Conservation (phyloP, 2,329 filamentous ascomycete species). For the Colletotrichum sp. region DNA sequence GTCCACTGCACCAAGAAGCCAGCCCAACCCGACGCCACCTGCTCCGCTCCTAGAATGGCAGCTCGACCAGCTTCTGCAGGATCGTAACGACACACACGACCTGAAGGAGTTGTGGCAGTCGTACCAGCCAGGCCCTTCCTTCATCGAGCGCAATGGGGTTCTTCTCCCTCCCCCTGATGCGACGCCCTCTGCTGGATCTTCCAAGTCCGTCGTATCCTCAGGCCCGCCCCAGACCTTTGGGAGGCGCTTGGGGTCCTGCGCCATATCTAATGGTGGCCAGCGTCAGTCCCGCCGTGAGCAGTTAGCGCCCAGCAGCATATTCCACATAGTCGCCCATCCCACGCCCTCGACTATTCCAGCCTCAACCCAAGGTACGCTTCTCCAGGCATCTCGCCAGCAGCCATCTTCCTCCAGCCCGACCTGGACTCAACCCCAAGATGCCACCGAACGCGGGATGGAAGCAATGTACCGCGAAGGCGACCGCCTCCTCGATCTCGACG, state of each 20-base stretch:
- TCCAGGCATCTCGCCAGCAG: not conserved
- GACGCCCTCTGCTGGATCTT: not conserved
- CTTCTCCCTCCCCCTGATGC: not conserved
- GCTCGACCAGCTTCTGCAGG: not conserved
- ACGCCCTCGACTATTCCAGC: not conserved
- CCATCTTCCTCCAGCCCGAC: accelerated
- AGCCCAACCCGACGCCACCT: not conserved
- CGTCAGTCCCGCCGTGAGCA: not conserved
- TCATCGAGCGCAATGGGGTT: not conserved
- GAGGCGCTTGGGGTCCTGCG: not conserved
- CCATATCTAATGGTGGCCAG: not conserved
- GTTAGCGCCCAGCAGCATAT: not conserved
- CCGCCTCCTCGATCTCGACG: not conserved
- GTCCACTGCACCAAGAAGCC: not conserved
- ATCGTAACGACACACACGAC: not conserved
- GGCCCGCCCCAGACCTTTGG: not conserved
- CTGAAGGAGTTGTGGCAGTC: not conserved
- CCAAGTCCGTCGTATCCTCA: not conserved
- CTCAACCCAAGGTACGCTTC: not conserved
- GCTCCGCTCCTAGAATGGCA: not conserved
- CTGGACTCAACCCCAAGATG: not conserved
- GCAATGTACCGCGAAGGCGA: not conserved
- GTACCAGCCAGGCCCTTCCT: not conserved
- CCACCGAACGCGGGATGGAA: not conserved
- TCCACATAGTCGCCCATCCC: not conserved